phyloP scores from a whole-genome alignment of 2,329 filamentous ascomycete species.

The Pseudopithomyces chartarum region DNA sequence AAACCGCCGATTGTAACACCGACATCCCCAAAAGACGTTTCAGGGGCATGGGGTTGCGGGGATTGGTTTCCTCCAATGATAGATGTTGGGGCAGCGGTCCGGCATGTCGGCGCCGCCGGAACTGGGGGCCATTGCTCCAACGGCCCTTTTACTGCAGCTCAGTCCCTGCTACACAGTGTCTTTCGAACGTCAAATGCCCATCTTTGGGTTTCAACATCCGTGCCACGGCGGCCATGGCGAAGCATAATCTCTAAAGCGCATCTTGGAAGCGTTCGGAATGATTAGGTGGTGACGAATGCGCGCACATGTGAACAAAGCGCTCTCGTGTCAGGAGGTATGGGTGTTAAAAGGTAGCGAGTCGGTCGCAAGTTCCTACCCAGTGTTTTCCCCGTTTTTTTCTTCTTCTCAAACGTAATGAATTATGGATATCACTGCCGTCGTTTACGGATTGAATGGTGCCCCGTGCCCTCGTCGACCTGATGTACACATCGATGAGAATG shows the following conservation, averaged over 20 bases:
- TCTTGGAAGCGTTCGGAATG: background rate
- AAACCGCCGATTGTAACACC: background rate
- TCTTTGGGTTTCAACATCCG: background rate
- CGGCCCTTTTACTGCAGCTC: background rate
- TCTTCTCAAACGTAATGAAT: background rate
- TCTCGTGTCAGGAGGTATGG: background rate
- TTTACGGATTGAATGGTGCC: slow-evolving; percentile 1
- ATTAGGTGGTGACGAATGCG: background rate
- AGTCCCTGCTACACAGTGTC: background rate
- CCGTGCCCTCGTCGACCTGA: slow-evolving; percentile 1
- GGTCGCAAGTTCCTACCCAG: background rate
- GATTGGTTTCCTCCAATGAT: background rate
- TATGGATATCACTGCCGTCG: slow-evolving; percentile 6
- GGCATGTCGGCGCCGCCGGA: background rate
- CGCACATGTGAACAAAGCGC: background rate
- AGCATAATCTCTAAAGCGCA: background rate
- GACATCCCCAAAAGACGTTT: background rate
- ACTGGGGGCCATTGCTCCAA: background rate
- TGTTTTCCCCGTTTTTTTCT: background rate
- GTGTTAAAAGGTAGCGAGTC: background rate
- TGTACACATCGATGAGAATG: slow-evolving; percentile 10
- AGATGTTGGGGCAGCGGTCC: background rate
- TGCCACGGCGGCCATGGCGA: background rate
- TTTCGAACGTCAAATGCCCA: background rate
- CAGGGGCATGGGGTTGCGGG: background rate